Percentiles rank a stretch among this genome's conserved stretches.
Conservation (phyloP, 164 flowering plant species). For the Macadamia integrifolia region DNA sequence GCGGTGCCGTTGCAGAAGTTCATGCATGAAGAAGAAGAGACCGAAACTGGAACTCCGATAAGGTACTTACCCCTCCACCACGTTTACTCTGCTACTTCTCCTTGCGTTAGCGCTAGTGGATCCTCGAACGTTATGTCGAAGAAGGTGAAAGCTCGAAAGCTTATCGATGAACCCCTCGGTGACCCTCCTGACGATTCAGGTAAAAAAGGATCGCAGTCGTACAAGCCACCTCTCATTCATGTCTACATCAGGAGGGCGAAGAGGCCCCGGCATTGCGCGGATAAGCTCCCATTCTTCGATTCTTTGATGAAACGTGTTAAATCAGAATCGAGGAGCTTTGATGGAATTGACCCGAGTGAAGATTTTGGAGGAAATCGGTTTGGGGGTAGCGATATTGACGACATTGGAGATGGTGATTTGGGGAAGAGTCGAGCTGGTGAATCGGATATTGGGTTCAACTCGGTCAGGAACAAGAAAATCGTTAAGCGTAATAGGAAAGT, state of each 20-base stretch:
- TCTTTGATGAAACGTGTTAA: conserved; percentile 2
- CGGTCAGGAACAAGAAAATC: background rate
- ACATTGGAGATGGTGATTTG: background rate
- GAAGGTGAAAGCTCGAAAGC: conserved; percentile 64
- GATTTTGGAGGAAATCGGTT: conserved; percentile 3
- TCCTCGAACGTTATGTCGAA: conserved; percentile 64
- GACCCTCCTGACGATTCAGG: background rate
- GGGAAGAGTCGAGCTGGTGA: background rate
- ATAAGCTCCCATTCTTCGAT: conserved; percentile 18
- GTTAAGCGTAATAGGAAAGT: conserved; percentile 23
- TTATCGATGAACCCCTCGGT: conserved; percentile 11
- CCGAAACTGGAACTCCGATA: conserved; percentile 37
- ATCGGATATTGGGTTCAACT: background rate
- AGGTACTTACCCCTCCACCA: conserved; percentile 62
- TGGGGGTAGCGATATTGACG: background rate
- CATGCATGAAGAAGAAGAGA: conserved; percentile 27
- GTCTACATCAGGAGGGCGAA: conserved; percentile 53
- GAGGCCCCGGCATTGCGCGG: conserved; percentile 8
- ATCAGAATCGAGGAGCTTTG: conserved; percentile 13
- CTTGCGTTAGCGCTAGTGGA: conserved; percentile 39
- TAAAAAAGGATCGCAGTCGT: conserved; percentile 3
- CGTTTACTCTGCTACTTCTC: conserved; percentile 67
- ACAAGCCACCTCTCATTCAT: conserved; percentile 9
- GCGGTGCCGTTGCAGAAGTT: conserved; percentile 16
- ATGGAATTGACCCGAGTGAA: background rate